Evolutionary conservation across 768 basidiomycete genomes (phyloP), one percentile per base, ranked within the genome.

Genomic region (Tulasnella sp.): DNA sequence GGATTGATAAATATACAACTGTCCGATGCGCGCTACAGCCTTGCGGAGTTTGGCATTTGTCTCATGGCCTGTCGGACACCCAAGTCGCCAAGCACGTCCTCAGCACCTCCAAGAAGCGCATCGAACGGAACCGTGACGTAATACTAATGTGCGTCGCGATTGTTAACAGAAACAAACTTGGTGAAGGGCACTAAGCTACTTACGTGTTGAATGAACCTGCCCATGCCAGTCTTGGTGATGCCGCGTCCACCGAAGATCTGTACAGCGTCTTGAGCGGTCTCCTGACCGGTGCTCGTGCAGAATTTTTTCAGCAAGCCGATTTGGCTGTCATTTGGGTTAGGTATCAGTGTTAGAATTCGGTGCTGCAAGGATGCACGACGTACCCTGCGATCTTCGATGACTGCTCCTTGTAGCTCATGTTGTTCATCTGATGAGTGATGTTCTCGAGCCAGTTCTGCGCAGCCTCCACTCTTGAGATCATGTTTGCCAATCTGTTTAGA

Each of bases 401-500:
- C 82, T 93, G 92, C 79, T 94, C 88, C 82, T 90, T 90, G 83
- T 94, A 93, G 51, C 87, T 87, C 94, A 96, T 95, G 77, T 93
- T 88, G 81, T 86, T 90, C 93, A 95, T 95, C 83, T 96, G 94
- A 83, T 91, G 91, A 0, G 94, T 96, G 75, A 96, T 84, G 78
- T 89, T 92, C 85, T 96, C 95, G 23, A 96, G 85, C 94, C 93
- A 96, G n/a, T 86, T 88, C 82, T 96, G 95, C 13, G 89, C 89
- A 39, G 91, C 89, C 83, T 96, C 95, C 40, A 91, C 87, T 46
- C 93, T 90, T 39, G 93, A 88, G 76, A 98, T 95, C 94, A 99
- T 99, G 6, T 82, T 86, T 4, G 95, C 95, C 70, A 99, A 84
- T 20, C 77, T 77, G 69, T 15, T 35, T 20, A 51, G 48, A 5